Base-by-base conservation (phyloP, 768 basidiomycete species). In the Gymnopilus dilepis region DNA sequence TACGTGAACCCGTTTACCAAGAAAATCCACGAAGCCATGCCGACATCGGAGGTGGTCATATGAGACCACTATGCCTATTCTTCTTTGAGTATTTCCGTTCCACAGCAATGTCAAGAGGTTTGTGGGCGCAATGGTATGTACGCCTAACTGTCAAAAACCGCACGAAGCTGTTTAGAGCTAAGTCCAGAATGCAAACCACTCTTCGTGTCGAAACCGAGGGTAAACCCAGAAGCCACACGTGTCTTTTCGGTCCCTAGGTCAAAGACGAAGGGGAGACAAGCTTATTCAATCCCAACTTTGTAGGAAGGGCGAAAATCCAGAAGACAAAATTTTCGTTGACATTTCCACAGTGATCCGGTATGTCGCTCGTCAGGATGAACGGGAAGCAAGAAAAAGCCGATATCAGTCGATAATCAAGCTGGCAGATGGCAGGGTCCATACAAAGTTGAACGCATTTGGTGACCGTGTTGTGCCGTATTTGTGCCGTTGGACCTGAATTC, bases 41-140 rank as follows among this genome's bases (percentile, higher is more conserved):
- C 28, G 47, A 50, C 28, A 31, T 50, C 47, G 47, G 47, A 50
- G 11, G 17, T 28, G 47, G 19, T 50, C 47, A 50, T 56, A 41
- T 43, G 42, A 34, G 31, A 17, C 28, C 42, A 15, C 2, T 24
- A 45, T 15, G 24, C n/a, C 43, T 45, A 45, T 42, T 19, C 59
- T 60, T 17, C 30, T 54, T 60, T 21, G 26, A 60, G 59, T 38
- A 60, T 43, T 60, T 55, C 52, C 59, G 59, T 54, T 55, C 34
- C 45, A 48, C 38, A 17, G 17, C 47, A 50, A 31, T 50, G 47
- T 50, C 26, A 50, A 17, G 30, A 28, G 28, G 6, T 9, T 50
- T 26, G 47, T 50, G 47, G 47, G 47, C 47, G 47, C 13, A 50
- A 17, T 31, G n/a, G 26, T 31, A n/a, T 31, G 26, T n/a, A n/a